Evolutionary conservation across 1,139 yeast species (phyloP).

Genomic region (Suhomyces bolitotheri): DNA sequence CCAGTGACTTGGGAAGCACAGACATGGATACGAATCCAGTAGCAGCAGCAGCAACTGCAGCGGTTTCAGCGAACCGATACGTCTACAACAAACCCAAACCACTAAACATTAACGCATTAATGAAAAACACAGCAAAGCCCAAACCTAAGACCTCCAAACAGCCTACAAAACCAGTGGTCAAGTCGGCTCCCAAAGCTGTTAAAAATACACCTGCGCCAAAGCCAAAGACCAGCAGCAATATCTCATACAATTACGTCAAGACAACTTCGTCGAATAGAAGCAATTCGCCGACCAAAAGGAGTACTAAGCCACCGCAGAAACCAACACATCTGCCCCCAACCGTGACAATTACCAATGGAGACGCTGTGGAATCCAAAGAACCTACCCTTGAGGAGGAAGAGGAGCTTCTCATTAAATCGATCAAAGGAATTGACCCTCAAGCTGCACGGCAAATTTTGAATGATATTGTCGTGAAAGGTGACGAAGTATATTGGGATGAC

Average conservation of each 20-base stretch:
- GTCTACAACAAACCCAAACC: constrained; percentile 46
- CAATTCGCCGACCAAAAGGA: constrained; percentile 10
- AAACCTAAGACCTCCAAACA: constrained; percentile 7
- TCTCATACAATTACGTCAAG: constrained; percentile 32
- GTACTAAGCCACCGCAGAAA: constrained; percentile 15
- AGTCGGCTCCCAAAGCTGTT: constrained; percentile 3
- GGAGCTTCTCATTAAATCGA: constrained; percentile 39
- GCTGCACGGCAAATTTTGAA: constrained; percentile 69
- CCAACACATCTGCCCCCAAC: constrained; percentile 1
- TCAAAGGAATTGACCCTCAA: constrained; percentile 43
- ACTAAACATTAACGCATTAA: constrained; percentile 35
- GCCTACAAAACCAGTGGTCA: constrained; percentile 6
- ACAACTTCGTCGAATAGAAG: constrained; percentile 7
- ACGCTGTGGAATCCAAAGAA: constrained; percentile 15
- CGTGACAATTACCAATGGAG: constrained; percentile 3
- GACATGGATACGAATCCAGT: background rate
- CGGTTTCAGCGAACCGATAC: constrained; percentile 17
- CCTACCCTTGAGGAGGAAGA: constrained; percentile 66
- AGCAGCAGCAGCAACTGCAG: constrained; percentile 2
- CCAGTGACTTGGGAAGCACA: constrained; percentile 16
- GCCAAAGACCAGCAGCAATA: constrained; percentile 19
- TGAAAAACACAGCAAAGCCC: constrained; percentile 25
- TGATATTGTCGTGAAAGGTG: constrained; percentile 92
- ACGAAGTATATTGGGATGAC: constrained; percentile 95
- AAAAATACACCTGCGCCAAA: constrained; percentile 10